These are phyloP conservation scores for Boletus rubropictus DNA, from an alignment of 768 basidiomycete species.

Conservation along the genomic window DNA sequence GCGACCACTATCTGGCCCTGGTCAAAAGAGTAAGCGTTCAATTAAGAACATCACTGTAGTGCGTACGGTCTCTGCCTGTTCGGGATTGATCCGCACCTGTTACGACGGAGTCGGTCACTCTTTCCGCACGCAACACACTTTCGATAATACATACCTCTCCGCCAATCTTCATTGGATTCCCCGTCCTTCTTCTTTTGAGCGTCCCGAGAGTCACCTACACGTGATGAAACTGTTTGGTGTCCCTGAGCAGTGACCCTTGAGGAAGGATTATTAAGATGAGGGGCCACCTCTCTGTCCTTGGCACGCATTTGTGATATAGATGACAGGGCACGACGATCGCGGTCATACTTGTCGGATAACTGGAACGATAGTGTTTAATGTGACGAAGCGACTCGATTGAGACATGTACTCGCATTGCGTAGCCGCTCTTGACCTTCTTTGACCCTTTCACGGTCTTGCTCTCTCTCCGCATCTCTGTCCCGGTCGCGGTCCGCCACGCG, in stretches of 20 bases:
- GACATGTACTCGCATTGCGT: slow-evolving; percentile 48
- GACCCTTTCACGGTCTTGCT: slow-evolving; percentile 55
- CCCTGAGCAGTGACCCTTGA: slow-evolving; percentile 37
- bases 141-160: slow-evolving; percentile 53
- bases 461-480: slow-evolving; percentile 41
- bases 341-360: slow-evolving; percentile 86
- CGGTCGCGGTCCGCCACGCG: slow-evolving; percentile 59
- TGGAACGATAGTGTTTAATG: slow-evolving; percentile 26
- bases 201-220: slow-evolving; percentile 57
- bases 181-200: slow-evolving; percentile 60
- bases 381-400: background rate
- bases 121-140: background rate
- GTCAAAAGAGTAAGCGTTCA: slow-evolving; percentile 8
- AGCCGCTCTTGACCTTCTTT: slow-evolving; percentile 76
- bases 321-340: slow-evolving; percentile 56
- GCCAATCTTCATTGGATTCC: slow-evolving; percentile 79
- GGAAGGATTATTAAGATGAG: slow-evolving; percentile 47
- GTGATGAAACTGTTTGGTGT: slow-evolving; percentile 35
- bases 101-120: background rate
- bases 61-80: slow-evolving; percentile 55
- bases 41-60: background rate
- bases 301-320: slow-evolving; percentile 45
- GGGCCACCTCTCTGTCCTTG: slow-evolving; percentile 64
- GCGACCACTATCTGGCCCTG: slow-evolving; percentile 51
- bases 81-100: slow-evolving; percentile 47